Percentiles rank a stretch among this genome's conserved stretches.
Evolutionary conservation across 768 basidiomycete genomes (phyloP).

Genomic region (Crassisporium funariophilum): DNA sequence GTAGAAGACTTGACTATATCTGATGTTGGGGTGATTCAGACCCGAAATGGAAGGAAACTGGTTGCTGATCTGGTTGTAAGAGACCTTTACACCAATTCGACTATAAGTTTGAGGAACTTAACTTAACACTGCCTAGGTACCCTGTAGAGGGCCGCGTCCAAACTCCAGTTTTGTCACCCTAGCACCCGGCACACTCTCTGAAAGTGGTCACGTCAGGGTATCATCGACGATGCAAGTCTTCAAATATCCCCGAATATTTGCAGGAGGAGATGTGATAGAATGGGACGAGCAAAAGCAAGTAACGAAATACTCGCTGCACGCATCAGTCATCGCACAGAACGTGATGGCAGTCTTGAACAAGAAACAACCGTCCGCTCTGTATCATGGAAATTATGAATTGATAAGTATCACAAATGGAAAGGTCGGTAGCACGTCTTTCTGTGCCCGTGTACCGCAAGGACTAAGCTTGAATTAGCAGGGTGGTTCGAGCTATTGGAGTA

Average conservation of each 20-base stretch:
- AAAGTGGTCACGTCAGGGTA: conserved; percentile 49
- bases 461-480: conserved; percentile 31
- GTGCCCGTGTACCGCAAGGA: background rate
- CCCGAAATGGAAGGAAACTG: conserved; percentile 51
- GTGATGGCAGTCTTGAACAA: conserved; percentile 45
- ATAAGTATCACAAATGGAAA: conserved; percentile 60
- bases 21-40: conserved; percentile 43
- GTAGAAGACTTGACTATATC: conserved; percentile 46
- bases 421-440: conserved; percentile 33
- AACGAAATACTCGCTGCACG: conserved; percentile 49
- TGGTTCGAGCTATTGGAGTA: conserved; percentile 43
- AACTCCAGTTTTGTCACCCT: conserved; percentile 56
- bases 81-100: conserved; percentile 27
- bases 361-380: conserved; percentile 32
- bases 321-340: conserved; percentile 49
- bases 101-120: background rate
- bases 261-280: conserved; percentile 65
- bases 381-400: conserved; percentile 52
- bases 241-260: conserved; percentile 57
- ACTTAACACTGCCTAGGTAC: conserved; percentile 25
- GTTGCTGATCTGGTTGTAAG: conserved; percentile 63
- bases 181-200: conserved; percentile 35
- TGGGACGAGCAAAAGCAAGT: conserved; percentile 64
- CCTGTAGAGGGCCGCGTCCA: conserved; percentile 41
- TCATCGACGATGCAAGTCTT: conserved; percentile 56